phyloP scores from a whole-genome alignment of 345 rosid species.

The Eucalyptus tenuipes region DNA sequence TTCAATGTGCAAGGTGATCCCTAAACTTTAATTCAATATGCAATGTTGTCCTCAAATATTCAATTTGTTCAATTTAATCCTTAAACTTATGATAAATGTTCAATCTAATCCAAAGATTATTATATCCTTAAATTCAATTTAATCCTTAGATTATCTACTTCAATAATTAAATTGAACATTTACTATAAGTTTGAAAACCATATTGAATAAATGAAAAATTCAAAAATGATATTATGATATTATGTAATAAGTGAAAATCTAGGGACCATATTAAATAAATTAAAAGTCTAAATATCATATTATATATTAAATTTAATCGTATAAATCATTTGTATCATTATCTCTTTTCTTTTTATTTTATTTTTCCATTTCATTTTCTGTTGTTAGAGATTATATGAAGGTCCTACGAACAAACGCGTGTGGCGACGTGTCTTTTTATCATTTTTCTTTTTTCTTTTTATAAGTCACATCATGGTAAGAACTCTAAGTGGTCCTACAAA shows the following conservation, averaged over 20 bases:
- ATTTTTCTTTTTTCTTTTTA: neutral
- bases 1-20: neutral
- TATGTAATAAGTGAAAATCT: neutral
- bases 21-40: too few relatives aligned
- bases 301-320: too few relatives aligned
- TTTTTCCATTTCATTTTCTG: neutral
- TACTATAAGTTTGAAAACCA: too few relatives aligned
- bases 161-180: neutral
- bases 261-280: too few relatives aligned
- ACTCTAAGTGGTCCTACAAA: neutral
- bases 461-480: neutral
- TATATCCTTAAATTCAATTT: neutral
- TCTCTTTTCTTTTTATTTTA: neutral
- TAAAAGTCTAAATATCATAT: too few relatives aligned
- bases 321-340: neutral
- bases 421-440: neutral
- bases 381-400: neutral
- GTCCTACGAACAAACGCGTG: neutral
- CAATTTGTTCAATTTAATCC: too few relatives aligned
- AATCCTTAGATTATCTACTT: neutral
- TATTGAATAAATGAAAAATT: too few relatives aligned
- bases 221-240: neutral
- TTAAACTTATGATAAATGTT: too few relatives aligned
- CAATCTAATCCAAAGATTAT: too few relatives aligned
- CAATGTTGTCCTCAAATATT: too few relatives aligned